Evolutionary conservation across 2,329 filamentous ascomycete species (phyloP), one percentile per base, ranked within the genome.

Genomic region (Ascochyta clinopodiicola): DNA sequence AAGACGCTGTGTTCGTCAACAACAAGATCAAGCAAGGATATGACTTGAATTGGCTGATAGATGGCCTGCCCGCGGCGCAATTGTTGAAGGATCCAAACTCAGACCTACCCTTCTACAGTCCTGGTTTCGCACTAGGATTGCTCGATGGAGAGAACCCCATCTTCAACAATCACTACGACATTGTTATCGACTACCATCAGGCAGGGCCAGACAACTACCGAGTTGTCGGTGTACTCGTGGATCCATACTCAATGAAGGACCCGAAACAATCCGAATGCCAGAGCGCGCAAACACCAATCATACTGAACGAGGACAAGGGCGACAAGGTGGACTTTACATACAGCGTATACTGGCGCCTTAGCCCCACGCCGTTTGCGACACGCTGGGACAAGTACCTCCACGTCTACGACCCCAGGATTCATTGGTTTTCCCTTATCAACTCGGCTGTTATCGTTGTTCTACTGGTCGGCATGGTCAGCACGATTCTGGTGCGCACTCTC

Each of bases 381-480:
- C 86, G 95, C 62, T 99, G 95, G 95, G 95, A 99, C 82, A 98
- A 96, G 78, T 98, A 98, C 74, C 84, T 99, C 32, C 94, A 98
- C 71, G 94, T 99, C 27, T 96, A 93, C 72, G 93, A 98, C 75
- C 93, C 95, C 47, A 96, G 95, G 81, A 98, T 99, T 67, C 95
- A 99, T 77, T 99, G 95, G 95, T 96, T 98, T 80, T 97, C 93
- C 56, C 86, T 99, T 44, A 90, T 98, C 78, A 96, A 96, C 77
- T 97, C 93, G 32, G 91, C 95, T 44, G 88, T 98, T 39, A 96
- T 99, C 59, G 93, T 99, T 45, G 84, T 96, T 44, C 95, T 98
- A 77, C 82, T 98, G 36, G 88, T 94, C 32, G 86, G 92, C 40
- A 96, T 95, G 67, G 95, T 99, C 61, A 89, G 89, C 76, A 96